Base-by-base conservation (phyloP, 306 rosid genomes). In the Corylus heterophylla region DNA sequence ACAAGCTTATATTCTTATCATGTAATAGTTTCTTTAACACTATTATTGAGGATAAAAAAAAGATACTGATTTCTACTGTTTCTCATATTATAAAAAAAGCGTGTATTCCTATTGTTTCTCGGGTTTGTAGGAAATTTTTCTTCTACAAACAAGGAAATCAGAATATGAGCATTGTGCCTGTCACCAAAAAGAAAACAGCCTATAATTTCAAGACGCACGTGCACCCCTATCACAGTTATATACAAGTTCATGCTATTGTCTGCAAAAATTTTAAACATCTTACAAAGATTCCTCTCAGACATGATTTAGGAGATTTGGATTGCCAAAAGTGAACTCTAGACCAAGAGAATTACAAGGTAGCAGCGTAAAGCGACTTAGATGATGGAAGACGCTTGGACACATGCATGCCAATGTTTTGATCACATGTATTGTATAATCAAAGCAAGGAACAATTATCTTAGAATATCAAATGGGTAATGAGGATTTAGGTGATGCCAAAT, bases 321-420 rank as follows among this genome's bases (percentile, higher is more conserved):
- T 62, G 20, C 69, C 18, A 35, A 29, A 35, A 62, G 39, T 62
- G 69, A 29, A 12, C 44, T 29, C n/a, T 62, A 62, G n/a, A 31
- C 31, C 39, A 54, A 16, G 25, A 54, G 18, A 5, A 17, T 18
- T 54, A 18, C 25, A 54, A 18, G 9, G 25, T 18, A 18, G 59
- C 59, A 54, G 25, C 25, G 1, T 54, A 62, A 29, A 62, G 44
- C 69, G 29, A 13, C 20, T 62, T 7, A 62, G 17, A 29, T 29
- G 69, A 62, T 62, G 39, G 69, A 62, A 62, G 69, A 62, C 12
- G 69, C 69, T 62, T 29, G 42, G 29, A 62, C 69, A 62, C 37
- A 62, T 62, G 12, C 69, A 62, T 29, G 69, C 69, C 37, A 62
- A 17, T 12, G 17, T 62, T 29, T 62, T 13, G 17, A 62, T 29